Percentiles rank a stretch among this genome's conserved stretches.
Conservation (phyloP, 2,329 filamentous ascomycete genomes). For the Alternaria burnsii region DNA sequence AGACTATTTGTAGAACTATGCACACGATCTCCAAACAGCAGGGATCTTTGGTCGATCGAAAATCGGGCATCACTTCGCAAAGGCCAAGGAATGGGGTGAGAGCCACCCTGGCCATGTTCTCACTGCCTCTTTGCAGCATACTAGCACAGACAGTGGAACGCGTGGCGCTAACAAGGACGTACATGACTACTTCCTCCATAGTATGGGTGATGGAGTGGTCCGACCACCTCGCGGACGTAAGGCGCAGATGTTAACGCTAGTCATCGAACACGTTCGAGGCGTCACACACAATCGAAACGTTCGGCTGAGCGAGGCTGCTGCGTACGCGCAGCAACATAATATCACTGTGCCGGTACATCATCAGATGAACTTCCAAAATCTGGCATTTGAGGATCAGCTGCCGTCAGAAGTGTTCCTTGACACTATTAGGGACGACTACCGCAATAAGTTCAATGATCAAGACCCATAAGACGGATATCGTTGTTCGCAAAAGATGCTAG, state of each 20-base stretch:
- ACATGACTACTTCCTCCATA: constrained; percentile 15
- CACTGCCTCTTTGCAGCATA: constrained; percentile 3
- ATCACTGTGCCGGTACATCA: constrained; percentile 3
- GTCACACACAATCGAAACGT: constrained; percentile 6
- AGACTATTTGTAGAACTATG: background rate
- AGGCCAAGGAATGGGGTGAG: background rate
- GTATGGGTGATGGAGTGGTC: constrained; percentile 15
- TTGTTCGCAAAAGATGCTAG: background rate
- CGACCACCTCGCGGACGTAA: constrained; percentile 1
- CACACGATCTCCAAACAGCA: background rate
- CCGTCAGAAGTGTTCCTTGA: background rate
- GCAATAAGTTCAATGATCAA: background rate
- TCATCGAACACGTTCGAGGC: constrained; percentile 11
- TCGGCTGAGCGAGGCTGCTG: constrained; percentile 10
- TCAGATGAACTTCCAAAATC: constrained; percentile 1
- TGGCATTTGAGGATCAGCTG: constrained; percentile 3
- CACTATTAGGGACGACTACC: background rate
- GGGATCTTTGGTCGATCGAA: background rate
- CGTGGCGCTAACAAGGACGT: background rate
- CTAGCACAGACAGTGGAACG: constrained; percentile 5
- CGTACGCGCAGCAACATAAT: background rate
- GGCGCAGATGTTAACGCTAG: constrained; percentile 11
- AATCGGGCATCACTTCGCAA: constrained; percentile 6
- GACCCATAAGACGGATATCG: background rate
- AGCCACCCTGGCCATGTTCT: background rate